Conservation (phyloP, 225 moss, liverwort and hornwort genomes). For the Physcomitrium patens region DNA sequence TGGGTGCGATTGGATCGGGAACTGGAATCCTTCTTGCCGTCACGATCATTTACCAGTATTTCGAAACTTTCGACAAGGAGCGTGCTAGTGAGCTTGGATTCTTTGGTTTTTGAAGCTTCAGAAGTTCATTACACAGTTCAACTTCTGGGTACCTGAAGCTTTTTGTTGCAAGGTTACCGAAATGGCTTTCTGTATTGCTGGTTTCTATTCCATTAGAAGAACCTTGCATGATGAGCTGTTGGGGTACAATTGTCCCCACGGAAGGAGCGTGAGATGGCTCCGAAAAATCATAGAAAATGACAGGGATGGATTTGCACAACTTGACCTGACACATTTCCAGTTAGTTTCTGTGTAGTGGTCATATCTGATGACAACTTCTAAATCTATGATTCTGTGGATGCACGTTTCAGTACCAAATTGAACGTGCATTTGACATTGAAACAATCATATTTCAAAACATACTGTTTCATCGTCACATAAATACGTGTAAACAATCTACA, state of each 20-base stretch:
- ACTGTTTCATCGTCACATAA: too few relatives aligned
- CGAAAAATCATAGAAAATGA: constrained; percentile 22
- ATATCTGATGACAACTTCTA: constrained; percentile 32
- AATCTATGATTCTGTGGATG: constrained; percentile 23
- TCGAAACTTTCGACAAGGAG: constrained; percentile 97
- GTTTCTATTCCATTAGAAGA: constrained; percentile 24
- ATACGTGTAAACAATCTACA: too few relatives aligned
- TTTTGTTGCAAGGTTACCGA: constrained; percentile 16
- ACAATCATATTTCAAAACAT: too few relatives aligned
- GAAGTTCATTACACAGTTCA: too few relatives aligned
- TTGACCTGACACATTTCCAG: constrained; percentile 45
- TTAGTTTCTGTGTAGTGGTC: constrained; percentile 39
- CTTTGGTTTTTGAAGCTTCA: constrained; percentile 70
- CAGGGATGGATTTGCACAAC: constrained; percentile 13
- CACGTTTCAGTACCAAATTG: too few relatives aligned
- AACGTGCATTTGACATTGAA: too few relatives aligned
- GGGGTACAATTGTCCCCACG: constrained; percentile 21
- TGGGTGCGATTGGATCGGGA: constrained; percentile 98
- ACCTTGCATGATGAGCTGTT: constrained; percentile 21
- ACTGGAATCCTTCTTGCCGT: constrained; percentile 97
- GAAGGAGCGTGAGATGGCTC: constrained; percentile 25
- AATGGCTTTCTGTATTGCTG: constrained; percentile 16
- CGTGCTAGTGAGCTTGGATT: constrained; percentile 94
- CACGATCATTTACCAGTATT: constrained; percentile 96
- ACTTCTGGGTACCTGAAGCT: too few relatives aligned